These are phyloP conservation scores for Parachlorella kessleri DNA, from an alignment of 139 green algal genomes.

Conservation along the genomic window DNA sequence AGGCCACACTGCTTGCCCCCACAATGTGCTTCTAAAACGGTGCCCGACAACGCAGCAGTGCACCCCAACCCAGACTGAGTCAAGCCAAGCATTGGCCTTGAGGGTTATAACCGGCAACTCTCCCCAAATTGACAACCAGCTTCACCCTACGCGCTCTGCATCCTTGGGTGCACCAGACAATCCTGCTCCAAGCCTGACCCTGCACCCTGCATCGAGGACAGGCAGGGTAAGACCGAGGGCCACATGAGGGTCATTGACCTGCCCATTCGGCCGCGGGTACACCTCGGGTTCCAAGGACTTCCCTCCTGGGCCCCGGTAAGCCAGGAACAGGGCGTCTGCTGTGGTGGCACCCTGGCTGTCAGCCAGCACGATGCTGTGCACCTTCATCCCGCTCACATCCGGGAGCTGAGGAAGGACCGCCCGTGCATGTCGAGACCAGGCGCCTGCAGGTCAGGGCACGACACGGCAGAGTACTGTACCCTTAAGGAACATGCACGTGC, in stretches of 20 bases:
- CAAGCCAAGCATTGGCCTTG: too few relatives aligned
- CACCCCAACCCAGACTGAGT: too few relatives aligned
- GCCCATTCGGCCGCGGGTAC: constrained; percentile 78
- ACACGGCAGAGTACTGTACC: neutral
- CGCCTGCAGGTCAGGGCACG: constrained; percentile 25
- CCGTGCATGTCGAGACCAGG: constrained; percentile 57
- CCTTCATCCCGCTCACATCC: constrained; percentile 63
- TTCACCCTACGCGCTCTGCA: too few relatives aligned
- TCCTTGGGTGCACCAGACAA: too few relatives aligned
- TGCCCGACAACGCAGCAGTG: too few relatives aligned
- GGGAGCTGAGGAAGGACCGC: constrained; percentile 51
- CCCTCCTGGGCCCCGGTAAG: constrained; percentile 28
- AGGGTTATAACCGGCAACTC: too few relatives aligned
- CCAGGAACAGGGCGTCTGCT: constrained; percentile 55
- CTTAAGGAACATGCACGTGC: neutral
- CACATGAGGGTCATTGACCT: constrained; percentile 24
- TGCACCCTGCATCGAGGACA: too few relatives aligned
- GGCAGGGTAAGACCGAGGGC: too few relatives aligned
- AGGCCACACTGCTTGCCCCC: neutral
- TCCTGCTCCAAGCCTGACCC: too few relatives aligned
- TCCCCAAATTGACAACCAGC: too few relatives aligned
- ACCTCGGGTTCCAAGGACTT: constrained; percentile 71
- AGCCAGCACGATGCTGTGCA: constrained; percentile 74
- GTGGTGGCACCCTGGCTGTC: constrained; percentile 35
- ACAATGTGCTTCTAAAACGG: neutral